Evolutionary conservation across 2,329 filamentous ascomycete genomes (phyloP), one percentile per base, ranked within the genome.

Genomic region (Thielaviopsis musarum): DNA sequence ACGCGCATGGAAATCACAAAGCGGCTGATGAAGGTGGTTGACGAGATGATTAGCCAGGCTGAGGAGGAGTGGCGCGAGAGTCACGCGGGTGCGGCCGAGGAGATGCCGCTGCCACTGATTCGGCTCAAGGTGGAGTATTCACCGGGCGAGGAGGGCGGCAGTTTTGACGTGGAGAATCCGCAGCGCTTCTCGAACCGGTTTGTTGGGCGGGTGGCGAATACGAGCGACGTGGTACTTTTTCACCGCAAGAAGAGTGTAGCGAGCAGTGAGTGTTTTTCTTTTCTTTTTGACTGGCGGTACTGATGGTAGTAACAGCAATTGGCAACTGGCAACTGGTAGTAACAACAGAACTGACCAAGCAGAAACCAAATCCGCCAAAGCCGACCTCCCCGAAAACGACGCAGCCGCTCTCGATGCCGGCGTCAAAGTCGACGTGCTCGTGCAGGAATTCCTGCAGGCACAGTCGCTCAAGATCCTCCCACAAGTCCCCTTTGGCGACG

Each of bases 141-240:
- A 0, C 83, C 90, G 0, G 86, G 86, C 0, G 88, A 94, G 52
- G 90, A 89, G 3, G 87, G 89, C 15, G 45, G 54, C 7, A 81
- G 83, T 41, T 98, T 89, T 66, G 88, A 97, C 65, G 85, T 87
- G 64, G 93, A 97, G 69, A 98, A 98, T 62, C 91, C 93, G 0
- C 93, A 97, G 69, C 83, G 93, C 9, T 96, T 97, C 67, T 97
- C 91, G 0, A 95, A 95, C 68, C 81, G 90, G 2, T 98, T 97
- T 65, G 79, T 86, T 1, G 86, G 84, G n/a, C 87, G 83, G 67
- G 91, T 98, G 0, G 93, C 93, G 61, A 98, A 98, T 67, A 84
- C 85, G 10, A 94, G 91, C 65, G 93, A 98, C 66, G 89, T 98
- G 0, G 84, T 98, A 0, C 87, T 91, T 66, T 97, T 95, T 69